Evolutionary conservation across 495 filamentous ascomycete genomes (phyloP).

Genomic region (Hypoxylon lienhwacheense): DNA sequence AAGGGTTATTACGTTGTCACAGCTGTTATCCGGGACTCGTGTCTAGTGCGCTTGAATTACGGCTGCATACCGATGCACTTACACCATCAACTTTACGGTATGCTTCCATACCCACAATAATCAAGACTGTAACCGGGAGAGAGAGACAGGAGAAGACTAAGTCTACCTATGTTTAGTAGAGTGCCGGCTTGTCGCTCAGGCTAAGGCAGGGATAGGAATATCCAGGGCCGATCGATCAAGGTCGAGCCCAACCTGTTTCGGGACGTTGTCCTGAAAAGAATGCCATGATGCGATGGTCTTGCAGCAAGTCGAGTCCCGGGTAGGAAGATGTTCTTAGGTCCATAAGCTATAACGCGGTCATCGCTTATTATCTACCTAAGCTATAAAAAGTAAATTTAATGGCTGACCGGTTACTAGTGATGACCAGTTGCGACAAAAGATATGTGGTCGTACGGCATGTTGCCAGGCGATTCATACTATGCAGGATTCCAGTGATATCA

Average conservation of each 20-base stretch:
- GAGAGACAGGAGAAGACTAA: slow-evolving; percentile 14
- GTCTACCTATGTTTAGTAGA: slow-evolving; percentile 16
- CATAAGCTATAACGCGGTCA: too few species aligned
- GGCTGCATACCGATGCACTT: slow-evolving; percentile 7
- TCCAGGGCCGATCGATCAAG: slow-evolving; percentile 5
- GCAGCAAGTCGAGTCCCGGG: too few species aligned
- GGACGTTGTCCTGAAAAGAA: slow-evolving; percentile 13
- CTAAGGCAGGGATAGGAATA: slow-evolving; percentile 25
- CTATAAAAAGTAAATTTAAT: too few species aligned
- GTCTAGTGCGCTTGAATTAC: slow-evolving; percentile 3
- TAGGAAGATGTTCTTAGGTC: too few species aligned
- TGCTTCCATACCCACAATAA: too few species aligned
- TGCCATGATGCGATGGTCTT: slow-evolving; percentile 1
- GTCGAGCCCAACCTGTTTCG: slow-evolving; percentile 18
- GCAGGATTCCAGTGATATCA: too few species aligned
- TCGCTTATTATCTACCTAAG: too few species aligned
- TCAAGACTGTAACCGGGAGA: slow-evolving; percentile 4
- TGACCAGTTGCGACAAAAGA: too few species aligned
- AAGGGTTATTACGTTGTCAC: slow-evolving; percentile 22
- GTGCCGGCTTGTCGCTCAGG: slow-evolving; percentile 4
- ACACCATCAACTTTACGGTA: slow-evolving; percentile 11
- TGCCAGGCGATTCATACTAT: too few species aligned
- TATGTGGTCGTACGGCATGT: too few species aligned
- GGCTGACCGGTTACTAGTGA: too few species aligned
- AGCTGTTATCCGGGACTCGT: slow-evolving; percentile 2